phyloP scores from a whole-genome alignment of 768 basidiomycete genomes.

The Pulveroboletus sp. region DNA sequence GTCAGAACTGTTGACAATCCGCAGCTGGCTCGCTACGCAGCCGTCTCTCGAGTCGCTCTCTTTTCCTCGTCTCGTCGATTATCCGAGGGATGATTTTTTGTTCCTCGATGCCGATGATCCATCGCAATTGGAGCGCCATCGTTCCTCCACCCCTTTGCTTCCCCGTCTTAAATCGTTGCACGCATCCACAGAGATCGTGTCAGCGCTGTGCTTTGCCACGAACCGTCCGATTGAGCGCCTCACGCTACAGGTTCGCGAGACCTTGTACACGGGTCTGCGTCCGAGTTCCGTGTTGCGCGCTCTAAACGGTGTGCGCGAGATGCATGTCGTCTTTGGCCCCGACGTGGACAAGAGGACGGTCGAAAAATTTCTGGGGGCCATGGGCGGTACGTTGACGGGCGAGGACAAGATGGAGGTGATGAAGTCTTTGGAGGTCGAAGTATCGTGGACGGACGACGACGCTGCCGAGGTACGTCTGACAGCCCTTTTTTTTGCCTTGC shows the following conservation, averaged over 20 bases:
- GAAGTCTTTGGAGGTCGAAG: conserved; percentile 27
- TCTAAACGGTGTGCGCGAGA: conserved; percentile 25
- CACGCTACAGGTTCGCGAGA: conserved; percentile 24
- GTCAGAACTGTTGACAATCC: conserved; percentile 19
- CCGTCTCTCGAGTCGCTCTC: conserved; percentile 25
- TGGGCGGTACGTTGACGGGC: conserved; percentile 21
- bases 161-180: conserved; percentile 26
- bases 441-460: conserved; percentile 25
- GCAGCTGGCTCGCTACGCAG: conserved; percentile 24
- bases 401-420: conserved; percentile 10
- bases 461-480: conserved; percentile 26
- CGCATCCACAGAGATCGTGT: conserved; percentile 25
- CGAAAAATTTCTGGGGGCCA: conserved; percentile 28
- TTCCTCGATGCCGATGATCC: not conserved
- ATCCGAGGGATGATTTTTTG: not conserved
- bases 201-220: conserved; percentile 17
- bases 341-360: conserved; percentile 33
- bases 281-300: conserved; percentile 26
- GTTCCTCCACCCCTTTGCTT: conserved; percentile 10
- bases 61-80: conserved; percentile 25
- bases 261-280: conserved; percentile 29
- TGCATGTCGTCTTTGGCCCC: conserved; percentile 29
- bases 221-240: conserved; percentile 18
- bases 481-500: not conserved
- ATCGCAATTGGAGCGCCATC: not conserved